Conservation (phyloP, 1,284 basidiomycete genomes). For the Melampsora medusae region DNA sequence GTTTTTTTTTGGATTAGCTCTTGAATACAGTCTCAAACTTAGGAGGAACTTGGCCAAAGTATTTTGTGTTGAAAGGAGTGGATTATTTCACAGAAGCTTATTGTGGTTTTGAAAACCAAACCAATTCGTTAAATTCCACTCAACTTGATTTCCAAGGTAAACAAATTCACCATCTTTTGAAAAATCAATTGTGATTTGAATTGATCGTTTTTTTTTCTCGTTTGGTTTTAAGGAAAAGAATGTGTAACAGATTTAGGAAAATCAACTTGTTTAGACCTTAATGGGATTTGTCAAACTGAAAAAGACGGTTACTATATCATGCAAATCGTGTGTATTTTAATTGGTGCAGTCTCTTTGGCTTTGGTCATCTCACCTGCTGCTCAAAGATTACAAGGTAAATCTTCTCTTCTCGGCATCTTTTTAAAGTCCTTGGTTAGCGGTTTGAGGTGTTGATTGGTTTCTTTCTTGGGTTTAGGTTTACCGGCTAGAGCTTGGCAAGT, state of each 20-base stretch:
- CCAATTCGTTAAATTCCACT: conserved; percentile 4
- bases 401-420: not conserved
- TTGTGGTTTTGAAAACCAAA: conserved; percentile 67
- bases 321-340: conserved; percentile 70
- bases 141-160: conserved; percentile 31
- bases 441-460: not conserved
- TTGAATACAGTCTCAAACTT: conserved; percentile 95
- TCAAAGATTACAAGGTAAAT: conserved; percentile 76
- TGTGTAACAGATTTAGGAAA: conserved; percentile 89
- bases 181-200: not conserved
- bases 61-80: conserved; percentile 85
- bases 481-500: conserved; percentile 42
- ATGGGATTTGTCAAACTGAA: conserved; percentile 76
- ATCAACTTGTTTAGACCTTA: conserved; percentile 69
- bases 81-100: conserved; percentile 79
- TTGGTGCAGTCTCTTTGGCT: conserved; percentile 72
- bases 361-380: conserved; percentile 80
- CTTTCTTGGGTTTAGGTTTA: not conserved
- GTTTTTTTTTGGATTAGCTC: conserved; percentile 58
- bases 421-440: not conserved
- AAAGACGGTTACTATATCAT: conserved; percentile 91
- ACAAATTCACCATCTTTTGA: not conserved
- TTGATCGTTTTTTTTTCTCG: conserved; percentile 30
- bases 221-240: conserved; percentile 64
- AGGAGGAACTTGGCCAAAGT: conserved; percentile 96